Evolutionary conservation across 768 basidiomycete species (phyloP), one percentile per base, ranked within the genome.

Genomic region (Hemileccinum rubropunctum): DNA sequence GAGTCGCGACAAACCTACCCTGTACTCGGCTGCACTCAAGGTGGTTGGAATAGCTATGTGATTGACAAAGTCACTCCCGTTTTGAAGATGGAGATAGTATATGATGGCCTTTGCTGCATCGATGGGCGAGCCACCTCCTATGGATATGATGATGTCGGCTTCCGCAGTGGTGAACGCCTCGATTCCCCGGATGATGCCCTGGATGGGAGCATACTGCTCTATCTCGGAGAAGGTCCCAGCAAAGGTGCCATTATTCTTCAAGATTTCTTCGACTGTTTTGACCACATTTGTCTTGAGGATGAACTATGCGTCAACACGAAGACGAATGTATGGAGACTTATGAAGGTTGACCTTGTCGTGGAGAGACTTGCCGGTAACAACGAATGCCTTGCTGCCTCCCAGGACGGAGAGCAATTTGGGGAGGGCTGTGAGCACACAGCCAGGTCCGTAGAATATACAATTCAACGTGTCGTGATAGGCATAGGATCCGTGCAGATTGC

Each of bases 41-140:
- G 88, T 90, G 7, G 89, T 92, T 0, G 90, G 90, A 50, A 91
- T 83, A 13, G 89, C 86, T 44, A 92, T 87, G 57, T 90, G 88
- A 17, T 68, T 74, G 42, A 80, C 65, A 42, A 76, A 81, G 5
- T 68, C 67, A 0, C 77, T 80, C 2, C 79, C 81, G 3, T 57
- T 66, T 52, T 83, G 79, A 51, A 82, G 67, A 56, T 86, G 81
- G 28, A 83, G 68, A 44, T 79, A 75, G 63, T 82, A 84, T 6
- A 85, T 62, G 26, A 91, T 84, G 0, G 82, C 82, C 62, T 92
- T 91, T 18, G 85, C 71, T 2, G 84, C 87, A 63, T 91, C 90
- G 50, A 91, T 74, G 12, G 88, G 87, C 1, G 88, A 90, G 42
- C 89, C 90, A 20, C 90, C 89, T 3, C 90, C 90, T 37, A 91